Evolutionary conservation across 164 flowering plant species (phyloP).

Genomic region (Vitis rupestris): DNA sequence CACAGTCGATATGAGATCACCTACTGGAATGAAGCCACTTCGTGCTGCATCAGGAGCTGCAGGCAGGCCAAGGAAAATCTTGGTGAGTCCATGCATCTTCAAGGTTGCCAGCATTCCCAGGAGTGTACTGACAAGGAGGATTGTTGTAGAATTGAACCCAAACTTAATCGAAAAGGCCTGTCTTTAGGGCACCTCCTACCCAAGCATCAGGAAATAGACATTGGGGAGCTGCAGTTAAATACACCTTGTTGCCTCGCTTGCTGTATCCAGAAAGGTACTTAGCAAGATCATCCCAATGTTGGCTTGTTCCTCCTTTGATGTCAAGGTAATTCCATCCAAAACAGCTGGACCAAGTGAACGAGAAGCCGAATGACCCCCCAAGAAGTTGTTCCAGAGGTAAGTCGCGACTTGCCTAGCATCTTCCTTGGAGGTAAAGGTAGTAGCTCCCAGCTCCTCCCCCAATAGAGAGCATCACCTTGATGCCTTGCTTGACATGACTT

Average conservation of each 20-base stretch:
- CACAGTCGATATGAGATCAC: slow-evolving; percentile 1
- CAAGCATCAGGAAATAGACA: slow-evolving; percentile 2
- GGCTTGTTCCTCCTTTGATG: slow-evolving; percentile 15
- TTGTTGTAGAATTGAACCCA: background rate
- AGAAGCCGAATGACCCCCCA: slow-evolving; percentile 2
- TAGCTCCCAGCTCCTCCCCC: slow-evolving; percentile 12
- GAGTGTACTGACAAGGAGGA: background rate
- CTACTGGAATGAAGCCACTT: slow-evolving; percentile 2
- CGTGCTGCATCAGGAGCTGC: slow-evolving; percentile 4
- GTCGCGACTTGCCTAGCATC: slow-evolving; percentile 8
- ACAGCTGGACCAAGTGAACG: slow-evolving; percentile 11
- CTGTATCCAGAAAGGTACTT: slow-evolving; percentile 9
- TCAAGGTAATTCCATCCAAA: slow-evolving; percentile 15
- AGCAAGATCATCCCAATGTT: slow-evolving; percentile 21
- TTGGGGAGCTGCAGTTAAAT: slow-evolving; percentile 31
- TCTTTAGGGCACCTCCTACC: slow-evolving; percentile 1
- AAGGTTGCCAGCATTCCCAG: background rate
- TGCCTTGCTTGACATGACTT: slow-evolving; percentile 10
- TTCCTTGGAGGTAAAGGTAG: background rate
- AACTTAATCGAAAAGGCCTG: slow-evolving; percentile 1
- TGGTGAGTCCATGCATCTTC: background rate
- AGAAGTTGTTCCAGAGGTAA: slow-evolving; percentile 9
- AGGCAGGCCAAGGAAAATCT: slow-evolving; percentile 9
- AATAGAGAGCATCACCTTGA: slow-evolving; percentile 7
- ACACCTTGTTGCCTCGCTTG: slow-evolving; percentile 22